phyloP scores from a whole-genome alignment of 176 grass and related monocot genomes.

The Neostapfia colusana region DNA sequence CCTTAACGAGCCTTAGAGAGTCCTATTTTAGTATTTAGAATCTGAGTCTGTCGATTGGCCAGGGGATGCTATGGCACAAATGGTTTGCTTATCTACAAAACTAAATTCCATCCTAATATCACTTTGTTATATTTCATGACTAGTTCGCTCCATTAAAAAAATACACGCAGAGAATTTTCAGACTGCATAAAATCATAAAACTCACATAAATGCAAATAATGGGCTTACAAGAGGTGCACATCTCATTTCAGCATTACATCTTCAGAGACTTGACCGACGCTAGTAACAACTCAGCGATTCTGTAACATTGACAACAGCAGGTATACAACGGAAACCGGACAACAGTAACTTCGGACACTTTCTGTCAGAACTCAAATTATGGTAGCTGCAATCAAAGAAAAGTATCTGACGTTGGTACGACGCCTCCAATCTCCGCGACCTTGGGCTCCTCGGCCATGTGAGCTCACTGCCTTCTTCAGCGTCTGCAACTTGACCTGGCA shows the following conservation, averaged over 20 bases:
- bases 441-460: conserved; percentile 46
- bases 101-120: not conserved
- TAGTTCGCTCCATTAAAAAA: conserved; percentile 17
- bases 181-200: too few species aligned
- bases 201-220: not conserved
- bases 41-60: not conserved
- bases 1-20: not conserved
- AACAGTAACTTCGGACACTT: not conserved
- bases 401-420: not conserved
- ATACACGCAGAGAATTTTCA: too few species aligned
- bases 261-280: not conserved
- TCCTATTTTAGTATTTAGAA: not conserved
- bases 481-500: not conserved
- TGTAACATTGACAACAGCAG: not conserved
- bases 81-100: not conserved
- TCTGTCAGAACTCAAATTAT: not conserved
- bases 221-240: not conserved
- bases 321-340: not conserved
- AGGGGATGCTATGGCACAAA: conserved; percentile 13
- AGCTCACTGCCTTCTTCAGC: not conserved
- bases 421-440: conserved; percentile 9
- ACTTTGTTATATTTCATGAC: not conserved
- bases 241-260: not conserved
- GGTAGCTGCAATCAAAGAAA: not conserved
- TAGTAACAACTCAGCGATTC: not conserved